Base-by-base conservation (phyloP, 352 stramenopile genomes). In the Phytophthora quininea region DNA sequence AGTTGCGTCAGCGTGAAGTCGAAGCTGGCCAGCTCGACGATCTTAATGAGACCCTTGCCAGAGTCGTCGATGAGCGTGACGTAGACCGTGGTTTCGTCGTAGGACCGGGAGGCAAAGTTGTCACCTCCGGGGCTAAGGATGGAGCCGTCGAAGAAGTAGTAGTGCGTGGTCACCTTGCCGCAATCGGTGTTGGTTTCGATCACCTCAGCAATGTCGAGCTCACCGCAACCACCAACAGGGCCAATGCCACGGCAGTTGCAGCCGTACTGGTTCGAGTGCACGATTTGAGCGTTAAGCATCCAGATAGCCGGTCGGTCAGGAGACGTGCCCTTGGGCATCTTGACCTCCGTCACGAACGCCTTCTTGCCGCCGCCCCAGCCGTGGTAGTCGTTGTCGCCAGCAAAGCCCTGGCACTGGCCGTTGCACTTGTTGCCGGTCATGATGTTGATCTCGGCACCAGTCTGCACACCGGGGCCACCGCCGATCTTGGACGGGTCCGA, bases 211-310 rank as follows among this genome's bases (percentile, higher is more conserved):
- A 89, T 80, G 67, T 90, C 79, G 7, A 92, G 79, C 67, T 92
- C 81, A 12, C 79, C 84, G 38, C 81, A 92, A 37, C 81, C 79
- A 31, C 81, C 84, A 3, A 69, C 67, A 1, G 73, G 24, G 31
- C 79, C 81, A 38, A 84, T 76, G 57, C 79, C 79, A 62, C 84
- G 84, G 67, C 84, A 92, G 57, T 89, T 92, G 77, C 83, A 90
- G 35, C 59, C 74, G 57, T 88, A 90, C 71, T 90, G 81, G 62
- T 76, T 76, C 15, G 67, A 69, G 60, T 87, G 72, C 59, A 90
- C 27, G 0, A 80, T 69, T 43, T 87, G 79, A 15, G 79, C 70
- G 54, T 90, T 90, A 15, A 89, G 74, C 58, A 91, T 84, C 82
- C 82, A 91, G 4, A 89, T 76, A 0, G 79, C 76, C 0, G 82